Evolutionary conservation across 768 basidiomycete genomes (phyloP), one percentile per base, ranked within the genome.

Genomic region (Phanerochaete carnosa): DNA sequence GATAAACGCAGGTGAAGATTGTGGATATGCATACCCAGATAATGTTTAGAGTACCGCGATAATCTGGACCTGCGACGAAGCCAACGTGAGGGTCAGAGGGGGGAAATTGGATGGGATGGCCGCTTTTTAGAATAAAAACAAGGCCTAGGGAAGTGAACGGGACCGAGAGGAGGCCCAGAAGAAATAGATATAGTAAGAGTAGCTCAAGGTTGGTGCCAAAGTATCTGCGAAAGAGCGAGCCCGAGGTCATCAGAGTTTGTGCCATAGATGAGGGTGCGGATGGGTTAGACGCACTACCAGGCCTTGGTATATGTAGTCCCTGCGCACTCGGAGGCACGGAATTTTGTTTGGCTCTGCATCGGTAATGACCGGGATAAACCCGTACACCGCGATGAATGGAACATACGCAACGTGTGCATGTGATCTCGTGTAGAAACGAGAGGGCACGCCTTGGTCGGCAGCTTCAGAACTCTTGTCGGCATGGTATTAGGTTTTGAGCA

Each of bases 1-100:
- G 32, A 23, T 55, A 55, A 16, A 55, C 54, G 54, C 54, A 55
- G 25, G 54, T 55, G 37, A 43, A 55, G 54, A 55, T 55, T 22
- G 54, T 55, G 22, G 54, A 55, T 16, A 55, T 29, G 54, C 22
- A 55, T 5, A 51, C 49, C 6, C 25, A 51, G 32, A 54, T 54
- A 32, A 54, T 19, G 32, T 54, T 54, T n/a, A 54, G 12, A 9
- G 52, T 54, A 15, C 52, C 52, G 32, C 52, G 52, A 13, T n/a
- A 12, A 2, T 35, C 30, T n/a, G 52, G 52, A 1, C 52, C 52
- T 22, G 7, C 28, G 30, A 54, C 52, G 33, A 54, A 54, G 33
- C 45, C 45, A 19, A 46, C 45, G n/a, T 46, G 45, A 19, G 19
- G 19, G 8, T 19, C 8, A 46, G 45, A 25, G 45, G 45, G 45